phyloP scores from a whole-genome alignment of 305 asterid genomes.

The Fraxinus velutina region DNA sequence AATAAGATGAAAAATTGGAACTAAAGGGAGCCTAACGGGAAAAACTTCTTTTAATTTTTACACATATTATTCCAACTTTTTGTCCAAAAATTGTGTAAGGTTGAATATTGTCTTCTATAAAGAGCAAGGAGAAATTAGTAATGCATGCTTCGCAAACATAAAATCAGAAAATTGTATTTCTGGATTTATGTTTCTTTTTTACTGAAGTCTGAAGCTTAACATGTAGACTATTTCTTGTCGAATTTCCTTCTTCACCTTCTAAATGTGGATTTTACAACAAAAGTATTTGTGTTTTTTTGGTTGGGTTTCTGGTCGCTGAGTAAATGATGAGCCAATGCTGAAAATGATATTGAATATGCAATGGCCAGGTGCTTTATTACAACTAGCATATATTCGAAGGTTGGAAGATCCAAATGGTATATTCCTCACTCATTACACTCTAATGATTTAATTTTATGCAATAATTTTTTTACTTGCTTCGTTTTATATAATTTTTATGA shows the following conservation, averaged over 20 bases:
- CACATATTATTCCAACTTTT: background rate
- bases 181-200: background rate
- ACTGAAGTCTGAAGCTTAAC: background rate
- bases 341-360: background rate
- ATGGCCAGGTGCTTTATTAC: constrained; percentile 64
- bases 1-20: background rate
- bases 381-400: constrained; percentile 61
- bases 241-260: background rate
- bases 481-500: background rate
- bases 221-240: background rate
- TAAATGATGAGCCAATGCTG: background rate
- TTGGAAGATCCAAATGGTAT: constrained; percentile 77
- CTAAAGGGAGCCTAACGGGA: background rate
- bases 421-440: constrained; percentile 25
- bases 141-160: background rate
- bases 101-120: background rate
- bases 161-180: background rate
- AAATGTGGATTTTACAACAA: background rate
- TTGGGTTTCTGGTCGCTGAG: background rate
- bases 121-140: background rate
- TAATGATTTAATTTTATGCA: background rate
- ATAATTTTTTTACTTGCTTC: background rate
- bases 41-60: background rate
- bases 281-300: background rate
- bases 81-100: background rate